These are phyloP conservation scores for Russula vinacea DNA, from an alignment of 768 basidiomycete genomes.

Conservation along the genomic window DNA sequence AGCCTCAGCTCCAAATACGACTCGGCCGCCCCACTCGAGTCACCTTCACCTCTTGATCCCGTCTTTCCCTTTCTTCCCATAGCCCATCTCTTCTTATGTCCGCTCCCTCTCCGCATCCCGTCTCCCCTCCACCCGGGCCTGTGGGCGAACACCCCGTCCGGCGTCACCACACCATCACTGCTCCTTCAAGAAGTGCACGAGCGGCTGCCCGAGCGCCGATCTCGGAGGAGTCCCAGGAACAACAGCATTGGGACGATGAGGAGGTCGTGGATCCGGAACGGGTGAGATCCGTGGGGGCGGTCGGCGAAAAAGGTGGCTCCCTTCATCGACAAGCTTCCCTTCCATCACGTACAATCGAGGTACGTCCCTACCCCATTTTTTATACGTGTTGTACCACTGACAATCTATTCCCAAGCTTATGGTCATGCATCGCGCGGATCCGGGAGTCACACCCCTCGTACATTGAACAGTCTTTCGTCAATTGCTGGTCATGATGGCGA, in stretches of 20 bases:
- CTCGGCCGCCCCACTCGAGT: not conserved
- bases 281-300: constrained; percentile 21
- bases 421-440: constrained; percentile 38
- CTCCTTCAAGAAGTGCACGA: constrained; percentile 26
- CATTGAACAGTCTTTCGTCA: constrained; percentile 77
- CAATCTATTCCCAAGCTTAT: constrained; percentile 23
- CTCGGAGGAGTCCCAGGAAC: constrained; percentile 30
- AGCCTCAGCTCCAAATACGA: not conserved
- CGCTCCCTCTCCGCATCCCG: constrained; percentile 21
- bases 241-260: constrained; percentile 27
- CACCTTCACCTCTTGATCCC: constrained; percentile 5
- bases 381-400: constrained; percentile 14
- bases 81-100: constrained; percentile 19
- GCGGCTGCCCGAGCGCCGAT: constrained; percentile 24
- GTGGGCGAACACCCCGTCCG: constrained; percentile 24
- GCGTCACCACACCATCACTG: constrained; percentile 31
- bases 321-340: constrained; percentile 30
- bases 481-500: constrained; percentile 86
- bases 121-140: constrained; percentile 27
- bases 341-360: constrained; percentile 29
- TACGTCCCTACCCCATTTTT: no score
- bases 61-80: constrained; percentile 11
- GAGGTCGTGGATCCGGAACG: constrained; percentile 26
- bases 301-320: constrained; percentile 30
- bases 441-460: constrained; percentile 65